Base-by-base conservation (phyloP, 805 yeast genomes). In the Debaryomyces maramus region DNA sequence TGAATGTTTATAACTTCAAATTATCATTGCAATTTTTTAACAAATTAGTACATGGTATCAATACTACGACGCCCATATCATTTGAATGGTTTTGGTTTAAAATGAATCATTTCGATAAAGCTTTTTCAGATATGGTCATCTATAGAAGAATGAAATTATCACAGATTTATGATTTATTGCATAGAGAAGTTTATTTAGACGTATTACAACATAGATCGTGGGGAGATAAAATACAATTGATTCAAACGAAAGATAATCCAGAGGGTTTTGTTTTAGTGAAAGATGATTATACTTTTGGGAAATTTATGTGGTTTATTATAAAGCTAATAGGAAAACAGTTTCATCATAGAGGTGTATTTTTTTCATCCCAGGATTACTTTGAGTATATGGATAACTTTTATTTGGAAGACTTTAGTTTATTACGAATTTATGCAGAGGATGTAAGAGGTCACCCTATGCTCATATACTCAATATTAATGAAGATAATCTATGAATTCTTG, bases 341-440 rank as follows among this genome's bases (percentile, higher is more conserved):
- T 10, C 22, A 22, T 8, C 20, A 15, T 5, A 10, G 10, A 33
- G 17, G 16, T 18, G 6, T 20, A 32, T 27, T 14, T 18, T 15
- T n/a, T 19, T 16, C 32, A 16, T 15, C 32, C 18, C 18, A 15
- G 18, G 32, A 29, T 11, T 29, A 16, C 15, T 29, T 4, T 29
- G 32, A 29, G 16, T 29, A 16, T 17, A 28, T 31, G 32, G 37
- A 39, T 14, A 26, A 28, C 6, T 49, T 30, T 21, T 46, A 15
- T 32, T 28, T 45, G 23, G 63, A 59, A 40, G 61, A 58, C 43
- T 52, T 47, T 26, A 51, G 51, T 35, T 40, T 60, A 11, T 27
- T 56, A 8, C 35, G 57, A 23, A 32, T 60, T 2, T 60, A 58
- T 36, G 24, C 55, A n/a, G 51, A 53, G 17, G 40, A 46, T 18